A percentile compares a stretch with the other conserved stretches of the same genome.
Conservation (phyloP, 2,329 filamentous ascomycete species). For the Calonectria crousiana region DNA sequence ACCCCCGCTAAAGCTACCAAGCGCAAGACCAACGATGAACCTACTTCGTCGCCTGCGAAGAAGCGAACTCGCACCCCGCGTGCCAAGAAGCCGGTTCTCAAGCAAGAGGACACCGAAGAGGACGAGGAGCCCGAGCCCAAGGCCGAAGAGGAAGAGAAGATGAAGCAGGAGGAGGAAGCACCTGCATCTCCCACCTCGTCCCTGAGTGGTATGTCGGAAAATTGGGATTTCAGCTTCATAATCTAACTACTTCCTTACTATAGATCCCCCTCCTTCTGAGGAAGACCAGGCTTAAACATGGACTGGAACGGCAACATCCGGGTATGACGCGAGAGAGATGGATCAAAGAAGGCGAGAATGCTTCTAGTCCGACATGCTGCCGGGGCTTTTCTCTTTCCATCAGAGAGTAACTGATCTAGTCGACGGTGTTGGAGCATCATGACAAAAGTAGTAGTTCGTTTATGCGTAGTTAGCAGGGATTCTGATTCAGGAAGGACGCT, state of each 20-base stretch:
- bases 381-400: conserved; percentile 3
- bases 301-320: neutral
- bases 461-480: neutral
- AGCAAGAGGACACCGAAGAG: conserved; percentile 35
- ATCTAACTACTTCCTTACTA: neutral
- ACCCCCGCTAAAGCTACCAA: conserved; percentile 35
- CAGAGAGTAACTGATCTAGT: neutral
- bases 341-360: neutral
- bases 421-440: neutral
- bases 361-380: neutral
- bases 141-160: conserved; percentile 36
- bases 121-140: conserved; percentile 25
- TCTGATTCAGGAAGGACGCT: neutral
- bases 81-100: conserved; percentile 32
- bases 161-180: conserved; percentile 36
- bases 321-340: neutral
- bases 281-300: conserved; percentile 23
- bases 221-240: neutral
- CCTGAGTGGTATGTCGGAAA: conserved; percentile 34
- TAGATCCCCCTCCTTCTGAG: conserved; percentile 34
- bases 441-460: neutral
- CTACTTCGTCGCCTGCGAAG: conserved; percentile 35
- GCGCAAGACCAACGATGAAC: conserved; percentile 45
- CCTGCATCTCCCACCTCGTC: conserved; percentile 26
- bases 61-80: conserved; percentile 44